Base-by-base conservation (phyloP, 1,284 basidiomycete genomes). In the Vanrija humicola region DNA sequence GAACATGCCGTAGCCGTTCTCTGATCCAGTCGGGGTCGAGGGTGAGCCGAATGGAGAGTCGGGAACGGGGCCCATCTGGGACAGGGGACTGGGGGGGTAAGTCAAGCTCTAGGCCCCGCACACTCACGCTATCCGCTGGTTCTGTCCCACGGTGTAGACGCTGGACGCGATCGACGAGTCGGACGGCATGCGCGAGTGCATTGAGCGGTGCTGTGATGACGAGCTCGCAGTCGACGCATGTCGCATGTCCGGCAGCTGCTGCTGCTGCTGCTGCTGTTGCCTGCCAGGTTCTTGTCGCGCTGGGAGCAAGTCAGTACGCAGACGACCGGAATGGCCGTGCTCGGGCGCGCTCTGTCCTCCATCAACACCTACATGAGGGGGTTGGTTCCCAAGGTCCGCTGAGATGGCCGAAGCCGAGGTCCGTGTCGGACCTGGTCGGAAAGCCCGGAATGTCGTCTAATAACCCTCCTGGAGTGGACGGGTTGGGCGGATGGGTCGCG, bases 151-250 rank as follows among this genome's bases (percentile, higher is more conserved):
- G 4, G 74, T 73, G 55, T 73, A 70, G 19, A 65, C 64, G 25
- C 68, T 73, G 51, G 73, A 73, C 0, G 68, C 49, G 2, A 77
- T 62, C 3, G 72, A 74, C 21, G 74, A 70, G 46, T 75, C 75
- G 1, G 72, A 74, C 10, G 66, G 63, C 63, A 72, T 71, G 10
- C 74, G 64, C 26, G 64, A 54, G 58, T 77, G 75, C 48, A 60
- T 58, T 49, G 38, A 18, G 25, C 43, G 48, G 10, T 43, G 18
- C 5, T 34, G 23, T 23, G 45, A 55, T 48, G 48, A 43, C 19
- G 47, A 9, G 50, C 65, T 62, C 15, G 57, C 21, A 5, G 52
- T 44, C 6, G 56, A 58, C 45, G 46, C 46, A 48, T 60, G 52
- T 16, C 58, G 48, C 21, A 15, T 10, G 1, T 25, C 26, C 5